Percentiles rank a stretch among this genome's conserved stretches.
Conservation (phyloP, 106 monocot species). For the Ottelia alismoides region DNA sequence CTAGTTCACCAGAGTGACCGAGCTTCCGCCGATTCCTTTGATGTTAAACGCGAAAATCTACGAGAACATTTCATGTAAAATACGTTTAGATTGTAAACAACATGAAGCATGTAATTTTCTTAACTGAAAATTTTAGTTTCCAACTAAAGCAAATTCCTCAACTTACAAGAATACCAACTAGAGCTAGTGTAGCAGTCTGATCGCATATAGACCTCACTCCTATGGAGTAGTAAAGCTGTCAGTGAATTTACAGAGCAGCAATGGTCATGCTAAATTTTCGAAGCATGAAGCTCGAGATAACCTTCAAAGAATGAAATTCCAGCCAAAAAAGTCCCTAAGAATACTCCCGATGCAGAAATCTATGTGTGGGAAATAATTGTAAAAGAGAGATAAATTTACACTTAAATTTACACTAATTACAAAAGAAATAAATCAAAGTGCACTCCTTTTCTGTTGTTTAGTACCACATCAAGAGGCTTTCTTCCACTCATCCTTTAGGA, state of each 20-base stretch:
- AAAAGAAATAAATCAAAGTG: background rate
- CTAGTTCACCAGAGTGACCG: conserved; percentile 16
- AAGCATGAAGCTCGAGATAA: background rate
- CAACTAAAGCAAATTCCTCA: background rate
- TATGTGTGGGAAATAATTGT: background rate
- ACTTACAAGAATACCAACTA: conserved; percentile 49
- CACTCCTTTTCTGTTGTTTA: background rate
- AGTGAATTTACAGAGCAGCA: background rate
- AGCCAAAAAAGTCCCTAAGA: conserved; percentile 40
- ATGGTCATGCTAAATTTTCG: background rate
- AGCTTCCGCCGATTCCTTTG: conserved; percentile 12
- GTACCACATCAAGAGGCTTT: conserved; percentile 58
- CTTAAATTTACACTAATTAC: too few species aligned
- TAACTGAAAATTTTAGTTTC: background rate
- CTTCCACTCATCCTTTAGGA: conserved; percentile 70
- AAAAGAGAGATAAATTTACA: too few species aligned
- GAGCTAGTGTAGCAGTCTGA: conserved; percentile 28
- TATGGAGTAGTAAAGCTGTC: conserved; percentile 5
- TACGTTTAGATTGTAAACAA: background rate
- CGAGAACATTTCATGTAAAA: conserved; percentile 1
- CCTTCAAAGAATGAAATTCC: conserved; percentile 63
- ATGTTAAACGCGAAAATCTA: conserved; percentile 25
- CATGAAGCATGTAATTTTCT: too few species aligned
- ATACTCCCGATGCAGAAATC: conserved; percentile 74
- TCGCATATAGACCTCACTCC: conserved; percentile 25